Evolutionary conservation across 192 early-diverging fungal species (phyloP), one percentile per base, ranked within the genome.

Genomic region (Podochytrium sp.): DNA sequence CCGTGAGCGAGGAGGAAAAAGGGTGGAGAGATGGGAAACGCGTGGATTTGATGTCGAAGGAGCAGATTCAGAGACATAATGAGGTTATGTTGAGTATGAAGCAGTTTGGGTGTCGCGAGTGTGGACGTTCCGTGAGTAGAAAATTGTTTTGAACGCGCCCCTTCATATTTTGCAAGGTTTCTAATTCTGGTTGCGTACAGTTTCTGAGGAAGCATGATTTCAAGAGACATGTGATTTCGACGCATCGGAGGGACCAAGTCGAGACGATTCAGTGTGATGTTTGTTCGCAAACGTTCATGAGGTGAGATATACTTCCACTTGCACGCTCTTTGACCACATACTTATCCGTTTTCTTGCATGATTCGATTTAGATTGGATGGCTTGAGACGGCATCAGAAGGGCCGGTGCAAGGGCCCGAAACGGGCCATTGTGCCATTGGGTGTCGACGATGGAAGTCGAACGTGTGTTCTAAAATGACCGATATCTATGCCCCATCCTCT

Each of bases 341-440:
- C 20, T 7, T 47, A 47, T 47, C 10, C 20, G 43, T 12, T 12
- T 12, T 47, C 10, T 47, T 47, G 10, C 43, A 47, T 47, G 7
- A 47, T 12, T 12, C 7, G 7, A 20, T 12, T 47, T 47, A 47
- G 43, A 20, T 47, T 47, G 43, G 43, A 47, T 20, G 43, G 43
- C 20, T 47, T 47, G 43, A 7, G 43, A 47, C 7, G 43, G 43
- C 43, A 47, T 47, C 43, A 47, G 43, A 47, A 47, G 20, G 43
- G 43, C 7, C 43, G 43, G 43, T 47, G 43, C 20, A 47, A 47
- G 20, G 43, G 56, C 32, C 43, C 32, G 50, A 52, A 91, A 90
- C 65, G 87, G 93, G 79, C 94, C n/a, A n/a, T n/a, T n/a, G n/a
- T n/a, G n/a, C n/a, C n/a, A n/a, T n/a, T n/a, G n/a, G n/a, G n/a